A percentile compares a stretch with the other conserved stretches of the same genome.
phyloP scores from a whole-genome alignment of 306 rosid species.

The Acacia confusa region DNA sequence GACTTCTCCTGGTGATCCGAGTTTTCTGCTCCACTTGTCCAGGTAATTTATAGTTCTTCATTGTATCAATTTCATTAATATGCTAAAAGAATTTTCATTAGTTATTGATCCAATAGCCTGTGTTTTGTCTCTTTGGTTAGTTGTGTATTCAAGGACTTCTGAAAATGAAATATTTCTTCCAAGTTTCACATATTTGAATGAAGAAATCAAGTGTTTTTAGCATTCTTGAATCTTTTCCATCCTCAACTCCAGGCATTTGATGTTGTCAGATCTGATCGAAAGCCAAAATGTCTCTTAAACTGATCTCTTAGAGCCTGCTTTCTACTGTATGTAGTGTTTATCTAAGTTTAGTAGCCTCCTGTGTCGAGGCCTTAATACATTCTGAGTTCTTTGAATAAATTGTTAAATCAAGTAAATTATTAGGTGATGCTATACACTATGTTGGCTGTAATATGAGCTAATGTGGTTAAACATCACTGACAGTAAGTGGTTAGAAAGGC shows the following conservation, averaged over 20 bases:
- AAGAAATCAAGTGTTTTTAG: neutral
- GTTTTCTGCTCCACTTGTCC: constrained; percentile 62
- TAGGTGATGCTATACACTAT: neutral
- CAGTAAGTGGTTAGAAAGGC: no score
- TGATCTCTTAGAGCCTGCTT: neutral
- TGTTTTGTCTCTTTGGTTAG: neutral
- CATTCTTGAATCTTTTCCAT: neutral
- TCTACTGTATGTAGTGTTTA: neutral
- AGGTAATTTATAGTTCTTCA: constrained; percentile 48
- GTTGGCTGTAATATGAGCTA: neutral
- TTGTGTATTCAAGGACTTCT: no score
- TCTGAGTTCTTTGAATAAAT: neutral
- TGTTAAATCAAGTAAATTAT: neutral
- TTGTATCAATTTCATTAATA: constrained; percentile 8
- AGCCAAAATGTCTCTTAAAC: no score
- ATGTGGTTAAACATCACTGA: neutral
- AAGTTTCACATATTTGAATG: neutral
- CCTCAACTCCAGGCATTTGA: neutral
- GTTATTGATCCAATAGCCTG: neutral
- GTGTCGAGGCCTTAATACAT: neutral
- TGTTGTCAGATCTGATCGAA: neutral
- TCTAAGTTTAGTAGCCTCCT: neutral
- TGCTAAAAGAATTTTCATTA: neutral
- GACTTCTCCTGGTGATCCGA: constrained; percentile 73
- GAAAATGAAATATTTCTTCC: neutral